These are phyloP conservation scores for Dothidotthia symphoricarpi DNA, from an alignment of 2,329 filamentous ascomycete genomes.

Conservation along the genomic window DNA sequence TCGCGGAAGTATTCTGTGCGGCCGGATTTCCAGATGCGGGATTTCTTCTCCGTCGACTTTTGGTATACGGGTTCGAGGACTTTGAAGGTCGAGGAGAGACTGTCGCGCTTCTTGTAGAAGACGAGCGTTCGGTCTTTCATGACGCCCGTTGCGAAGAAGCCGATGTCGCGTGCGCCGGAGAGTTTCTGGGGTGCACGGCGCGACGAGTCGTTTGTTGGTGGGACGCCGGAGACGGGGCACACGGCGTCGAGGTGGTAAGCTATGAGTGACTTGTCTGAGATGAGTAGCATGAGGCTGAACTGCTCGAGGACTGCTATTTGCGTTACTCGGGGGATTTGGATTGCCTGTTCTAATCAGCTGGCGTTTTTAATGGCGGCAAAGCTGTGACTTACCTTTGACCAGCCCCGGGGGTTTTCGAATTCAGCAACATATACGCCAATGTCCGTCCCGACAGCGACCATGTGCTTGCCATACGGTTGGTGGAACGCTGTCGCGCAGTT, in stretches of 20 bases:
- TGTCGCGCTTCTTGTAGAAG: constrained; percentile 96
- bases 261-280: constrained; percentile 86
- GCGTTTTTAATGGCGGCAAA: not conserved
- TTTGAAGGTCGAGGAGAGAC: constrained; percentile 90
- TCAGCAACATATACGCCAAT: constrained; percentile 90
- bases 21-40: constrained; percentile 66
- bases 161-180: constrained; percentile 82
- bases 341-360: constrained; percentile 58
- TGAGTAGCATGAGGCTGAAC: constrained; percentile 87
- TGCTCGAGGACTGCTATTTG: constrained; percentile 95
- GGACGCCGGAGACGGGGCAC: constrained; percentile 54
- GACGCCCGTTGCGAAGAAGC: constrained; percentile 90
- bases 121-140: constrained; percentile 97
- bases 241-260: constrained; percentile 92
- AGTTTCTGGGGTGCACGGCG: constrained; percentile 89
- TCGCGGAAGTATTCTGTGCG: constrained; percentile 95
- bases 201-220: constrained; percentile 67
- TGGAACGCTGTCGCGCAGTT: constrained; percentile 93
- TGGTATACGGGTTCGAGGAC: constrained; percentile 95
- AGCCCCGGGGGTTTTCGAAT: constrained; percentile 83
- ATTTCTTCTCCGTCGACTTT: constrained; percentile 81
- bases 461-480: constrained; percentile 73
- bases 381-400: constrained; percentile 69
- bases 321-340: constrained; percentile 74
- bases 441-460: constrained; percentile 93